These are phyloP conservation scores for Phytophthora tentaculata DNA, from an alignment of 352 stramenopile species.

Conservation along the genomic window DNA sequence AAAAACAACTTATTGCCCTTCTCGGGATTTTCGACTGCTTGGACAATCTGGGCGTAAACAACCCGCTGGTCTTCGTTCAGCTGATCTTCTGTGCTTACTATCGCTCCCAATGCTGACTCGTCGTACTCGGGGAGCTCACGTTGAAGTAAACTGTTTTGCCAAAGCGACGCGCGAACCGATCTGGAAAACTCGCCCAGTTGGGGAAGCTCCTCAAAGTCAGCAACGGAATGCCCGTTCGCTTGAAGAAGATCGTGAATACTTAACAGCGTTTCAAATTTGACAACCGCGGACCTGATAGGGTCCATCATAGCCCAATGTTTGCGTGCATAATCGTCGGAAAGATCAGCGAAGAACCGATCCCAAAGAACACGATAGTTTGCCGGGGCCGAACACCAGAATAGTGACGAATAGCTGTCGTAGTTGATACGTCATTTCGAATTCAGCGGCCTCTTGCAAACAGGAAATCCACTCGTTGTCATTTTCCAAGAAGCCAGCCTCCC, in stretches of 20 bases:
- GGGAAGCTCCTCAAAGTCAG: background rate
- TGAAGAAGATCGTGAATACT: background rate
- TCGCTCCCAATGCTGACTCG: background rate
- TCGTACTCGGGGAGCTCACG: background rate
- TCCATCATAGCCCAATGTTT: background rate
- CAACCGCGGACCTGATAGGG: background rate
- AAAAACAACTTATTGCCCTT: background rate
- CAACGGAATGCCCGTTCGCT: background rate
- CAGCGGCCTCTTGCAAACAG: background rate
- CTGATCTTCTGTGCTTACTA: background rate
- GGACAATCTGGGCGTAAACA: background rate
- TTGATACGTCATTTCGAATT: background rate
- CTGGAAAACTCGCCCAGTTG: background rate
- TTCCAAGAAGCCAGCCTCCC: background rate
- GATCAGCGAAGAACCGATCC: background rate
- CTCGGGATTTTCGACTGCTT: background rate
- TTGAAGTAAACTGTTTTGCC: background rate
- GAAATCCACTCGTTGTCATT: background rate
- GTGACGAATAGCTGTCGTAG: background rate
- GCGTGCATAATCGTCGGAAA: background rate
- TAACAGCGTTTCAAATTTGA: background rate
- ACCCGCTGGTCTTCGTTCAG: background rate
- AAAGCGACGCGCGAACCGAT: background rate
- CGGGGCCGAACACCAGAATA: background rate
- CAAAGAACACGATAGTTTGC: background rate